Evolutionary conservation across 2,329 filamentous ascomycete genomes (phyloP).

Genomic region (Xylariaceae sp.): DNA sequence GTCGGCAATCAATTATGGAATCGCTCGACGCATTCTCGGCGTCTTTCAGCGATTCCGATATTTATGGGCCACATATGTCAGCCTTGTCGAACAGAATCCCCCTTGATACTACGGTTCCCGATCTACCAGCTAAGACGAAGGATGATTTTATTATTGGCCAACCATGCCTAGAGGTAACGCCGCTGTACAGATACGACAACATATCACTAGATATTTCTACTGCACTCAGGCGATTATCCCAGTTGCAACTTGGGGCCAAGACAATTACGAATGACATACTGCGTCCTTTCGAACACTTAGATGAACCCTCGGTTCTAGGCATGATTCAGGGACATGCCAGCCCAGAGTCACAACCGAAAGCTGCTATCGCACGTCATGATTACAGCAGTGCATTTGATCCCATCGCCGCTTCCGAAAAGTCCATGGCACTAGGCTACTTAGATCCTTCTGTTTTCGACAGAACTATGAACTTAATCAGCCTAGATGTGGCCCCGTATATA

Average conservation of each 20-base stretch:
- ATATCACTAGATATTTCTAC: constrained; percentile 28
- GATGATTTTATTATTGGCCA: constrained; percentile 50
- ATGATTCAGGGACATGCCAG: constrained; percentile 36
- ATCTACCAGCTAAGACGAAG: constrained; percentile 40
- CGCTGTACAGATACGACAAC: constrained; percentile 27
- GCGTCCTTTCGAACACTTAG: constrained; percentile 7
- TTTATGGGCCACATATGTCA: constrained; percentile 48
- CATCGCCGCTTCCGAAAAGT: constrained; percentile 49
- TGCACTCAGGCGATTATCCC: constrained; percentile 30
- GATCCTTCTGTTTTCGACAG: constrained; percentile 75
- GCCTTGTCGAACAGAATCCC: constrained; percentile 34
- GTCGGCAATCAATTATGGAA: constrained; percentile 36
- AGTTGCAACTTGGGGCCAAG: constrained; percentile 11
- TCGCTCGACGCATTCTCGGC: constrained; percentile 53
- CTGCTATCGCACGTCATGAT: constrained; percentile 43
- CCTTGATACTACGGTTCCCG: constrained; percentile 61
- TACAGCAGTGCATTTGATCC: constrained; percentile 58
- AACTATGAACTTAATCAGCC: constrained; percentile 57
- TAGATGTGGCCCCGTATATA: constrained; percentile 87
- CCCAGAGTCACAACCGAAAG: constrained; percentile 14
- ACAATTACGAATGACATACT: neutral
- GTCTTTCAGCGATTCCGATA: constrained; percentile 62
- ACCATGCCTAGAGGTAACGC: constrained; percentile 43
- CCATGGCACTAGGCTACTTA: constrained; percentile 39
- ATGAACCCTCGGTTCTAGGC: constrained; percentile 15